Evolutionary conservation across 306 rosid genomes (phyloP).

Genomic region (Boehmeria nivea): DNA sequence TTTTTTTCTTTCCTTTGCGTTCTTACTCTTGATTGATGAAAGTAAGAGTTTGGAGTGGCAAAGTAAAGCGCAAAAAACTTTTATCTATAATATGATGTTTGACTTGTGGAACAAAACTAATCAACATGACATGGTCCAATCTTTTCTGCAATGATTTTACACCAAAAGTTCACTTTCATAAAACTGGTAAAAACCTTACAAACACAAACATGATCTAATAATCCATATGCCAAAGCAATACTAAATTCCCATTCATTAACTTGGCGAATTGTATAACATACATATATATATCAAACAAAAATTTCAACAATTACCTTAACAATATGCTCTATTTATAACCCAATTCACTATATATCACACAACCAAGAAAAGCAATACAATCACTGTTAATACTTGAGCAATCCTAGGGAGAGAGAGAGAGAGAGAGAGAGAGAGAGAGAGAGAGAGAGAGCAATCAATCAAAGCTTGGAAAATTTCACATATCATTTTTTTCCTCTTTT

Average conservation of each 20-base stretch:
- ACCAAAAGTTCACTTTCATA: background rate
- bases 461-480: background rate
- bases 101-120: background rate
- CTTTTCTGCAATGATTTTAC: background rate
- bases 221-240: background rate
- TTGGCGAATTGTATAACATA: background rate
- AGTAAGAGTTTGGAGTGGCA: too few species aligned
- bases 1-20: too few species aligned
- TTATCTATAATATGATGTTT: background rate
- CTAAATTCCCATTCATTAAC: background rate
- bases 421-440: too few species aligned
- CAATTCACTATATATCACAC: constrained; percentile 9
- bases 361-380: background rate
- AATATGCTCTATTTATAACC: background rate
- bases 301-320: constrained; percentile 1
- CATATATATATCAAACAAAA: constrained; percentile 5
- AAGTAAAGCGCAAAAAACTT: too few species aligned
- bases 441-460: constrained; percentile 1
- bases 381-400: constrained; percentile 8
- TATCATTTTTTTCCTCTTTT: too few species aligned
- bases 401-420: too few species aligned
- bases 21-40: background rate
- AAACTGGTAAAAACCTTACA: background rate
- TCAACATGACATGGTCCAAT: background rate
- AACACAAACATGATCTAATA: background rate